Percentiles rank a stretch among this genome's conserved stretches.
phyloP scores from a whole-genome alignment of 2,329 filamentous ascomycete species.

The Aureobasidium lini region DNA sequence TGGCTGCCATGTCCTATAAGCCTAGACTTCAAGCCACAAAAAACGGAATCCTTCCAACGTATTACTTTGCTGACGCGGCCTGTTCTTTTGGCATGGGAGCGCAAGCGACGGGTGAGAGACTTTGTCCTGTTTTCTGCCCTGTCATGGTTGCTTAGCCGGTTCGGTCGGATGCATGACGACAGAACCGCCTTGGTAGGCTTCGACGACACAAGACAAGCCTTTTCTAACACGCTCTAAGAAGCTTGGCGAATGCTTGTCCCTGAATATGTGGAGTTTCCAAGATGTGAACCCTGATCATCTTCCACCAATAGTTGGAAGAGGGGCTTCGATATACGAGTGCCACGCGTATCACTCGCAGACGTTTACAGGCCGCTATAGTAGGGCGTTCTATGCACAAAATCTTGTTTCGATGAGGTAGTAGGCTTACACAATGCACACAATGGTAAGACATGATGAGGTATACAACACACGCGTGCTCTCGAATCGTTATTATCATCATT shows the following conservation, averaged over 20 bases:
- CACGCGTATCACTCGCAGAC: not conserved
- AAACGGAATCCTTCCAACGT: not conserved
- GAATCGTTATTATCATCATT: too few relatives aligned
- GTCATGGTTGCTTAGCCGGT: not conserved
- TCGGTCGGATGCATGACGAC: constrained; percentile 7
- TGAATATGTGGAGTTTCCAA: not conserved
- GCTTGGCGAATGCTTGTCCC: not conserved
- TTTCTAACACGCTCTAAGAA: not conserved
- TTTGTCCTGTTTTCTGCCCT: not conserved
- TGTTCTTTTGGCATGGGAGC: not conserved
- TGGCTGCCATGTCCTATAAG: constrained; percentile 7
- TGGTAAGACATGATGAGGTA: too few relatives aligned
- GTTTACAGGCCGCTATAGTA: too few relatives aligned
- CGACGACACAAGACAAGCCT: not conserved
- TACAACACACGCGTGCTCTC: too few relatives aligned
- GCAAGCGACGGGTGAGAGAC: not conserved
- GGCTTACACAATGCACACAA: too few relatives aligned
- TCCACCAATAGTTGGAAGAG: not conserved
- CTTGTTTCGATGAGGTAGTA: too few relatives aligned
- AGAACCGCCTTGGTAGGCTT: not conserved
- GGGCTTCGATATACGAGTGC: not conserved
- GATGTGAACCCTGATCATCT: not conserved
- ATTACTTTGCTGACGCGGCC: constrained; percentile 1
- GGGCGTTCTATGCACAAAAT: not conserved
- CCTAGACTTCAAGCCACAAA: not conserved